These are phyloP conservation scores for Phaeodactylum tricornutum DNA, from an alignment of 108 stramenopile species.

Conservation along the genomic window DNA sequence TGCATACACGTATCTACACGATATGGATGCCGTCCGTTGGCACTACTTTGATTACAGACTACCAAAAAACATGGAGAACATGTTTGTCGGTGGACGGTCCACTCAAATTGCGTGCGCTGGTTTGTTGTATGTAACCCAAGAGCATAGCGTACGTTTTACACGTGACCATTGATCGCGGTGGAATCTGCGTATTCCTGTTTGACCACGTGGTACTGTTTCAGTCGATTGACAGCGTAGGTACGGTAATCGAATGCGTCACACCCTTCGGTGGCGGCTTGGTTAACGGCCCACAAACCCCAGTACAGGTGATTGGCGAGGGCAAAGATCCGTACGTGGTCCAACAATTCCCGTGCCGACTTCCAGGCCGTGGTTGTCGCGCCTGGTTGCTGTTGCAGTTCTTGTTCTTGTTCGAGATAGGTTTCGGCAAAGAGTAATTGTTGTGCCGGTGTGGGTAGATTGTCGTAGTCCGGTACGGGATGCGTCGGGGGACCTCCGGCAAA, in stretches of 20 bases:
- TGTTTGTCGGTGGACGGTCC: too few species aligned
- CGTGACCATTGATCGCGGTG: too few species aligned
- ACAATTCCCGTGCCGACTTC: too few species aligned
- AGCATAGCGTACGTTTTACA: too few species aligned
- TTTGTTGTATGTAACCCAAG: too few species aligned
- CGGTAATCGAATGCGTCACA: conserved; percentile 71
- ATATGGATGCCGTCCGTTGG: too few species aligned
- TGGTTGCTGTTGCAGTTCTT: background rate
- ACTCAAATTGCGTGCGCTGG: too few species aligned
- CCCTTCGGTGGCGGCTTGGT: conserved; percentile 77
- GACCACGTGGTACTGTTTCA: conserved; percentile 13
- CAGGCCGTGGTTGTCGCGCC: too few species aligned
- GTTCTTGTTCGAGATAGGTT: conserved; percentile 30
- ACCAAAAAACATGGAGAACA: too few species aligned
- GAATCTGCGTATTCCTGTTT: conserved; percentile 24
- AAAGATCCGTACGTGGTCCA: conserved; percentile 51
- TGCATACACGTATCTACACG: too few species aligned
- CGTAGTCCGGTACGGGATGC: conserved; percentile 49
- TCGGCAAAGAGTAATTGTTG: conserved; percentile 37
- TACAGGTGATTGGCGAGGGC: conserved; percentile 73
- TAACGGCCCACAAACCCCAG: conserved; percentile 84
- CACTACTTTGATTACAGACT: too few species aligned
- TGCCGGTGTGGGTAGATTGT: conserved; percentile 29
- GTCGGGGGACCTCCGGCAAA: conserved; percentile 62
- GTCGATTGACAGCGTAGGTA: conserved; percentile 25